These are phyloP conservation scores for Thermothelomyces thermophilus DNA, from an alignment of 2,329 filamentous ascomycete species.

Conservation along the genomic window DNA sequence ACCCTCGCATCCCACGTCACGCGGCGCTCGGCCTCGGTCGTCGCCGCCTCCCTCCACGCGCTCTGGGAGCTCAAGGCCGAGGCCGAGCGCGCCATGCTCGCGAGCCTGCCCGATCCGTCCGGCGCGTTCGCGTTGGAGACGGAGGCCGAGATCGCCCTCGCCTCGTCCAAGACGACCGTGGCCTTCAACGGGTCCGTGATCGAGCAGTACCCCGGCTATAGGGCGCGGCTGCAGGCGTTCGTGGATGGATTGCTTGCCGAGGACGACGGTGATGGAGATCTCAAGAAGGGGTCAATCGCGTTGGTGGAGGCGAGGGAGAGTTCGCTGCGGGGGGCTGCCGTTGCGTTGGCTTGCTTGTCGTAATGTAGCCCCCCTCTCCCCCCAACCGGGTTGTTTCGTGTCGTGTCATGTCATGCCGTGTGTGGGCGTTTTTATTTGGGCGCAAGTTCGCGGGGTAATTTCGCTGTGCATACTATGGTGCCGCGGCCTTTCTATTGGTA, in stretches of 20 bases:
- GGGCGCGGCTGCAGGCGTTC: conserved; percentile 53
- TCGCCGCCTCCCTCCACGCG: conserved; percentile 52
- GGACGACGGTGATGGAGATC: neutral
- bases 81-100: conserved; percentile 43
- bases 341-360: conserved; percentile 51
- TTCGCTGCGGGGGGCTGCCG: conserved; percentile 67
- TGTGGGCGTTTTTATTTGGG: too few relatives aligned
- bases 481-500: too few relatives aligned
- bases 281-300: conserved; percentile 38
- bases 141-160: conserved; percentile 36
- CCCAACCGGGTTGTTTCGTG: too few relatives aligned
- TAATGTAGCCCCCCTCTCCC: neutral
- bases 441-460: too few relatives aligned
- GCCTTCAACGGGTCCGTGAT: conserved; percentile 76
- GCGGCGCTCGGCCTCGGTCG: conserved; percentile 51
- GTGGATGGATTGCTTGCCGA: conserved; percentile 51
- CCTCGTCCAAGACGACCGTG: conserved; percentile 45
- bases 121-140: conserved; percentile 37
- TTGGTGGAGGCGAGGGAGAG: conserved; percentile 67
- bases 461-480: too few relatives aligned
- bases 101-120: neutral
- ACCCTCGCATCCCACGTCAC: conserved; percentile 49
- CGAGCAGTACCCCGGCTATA: conserved; percentile 68
- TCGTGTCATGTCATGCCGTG: too few relatives aligned
- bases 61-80: conserved; percentile 50